phyloP scores from a whole-genome alignment of 2,329 filamentous ascomycete species.

The Fusarium abutilonis region DNA sequence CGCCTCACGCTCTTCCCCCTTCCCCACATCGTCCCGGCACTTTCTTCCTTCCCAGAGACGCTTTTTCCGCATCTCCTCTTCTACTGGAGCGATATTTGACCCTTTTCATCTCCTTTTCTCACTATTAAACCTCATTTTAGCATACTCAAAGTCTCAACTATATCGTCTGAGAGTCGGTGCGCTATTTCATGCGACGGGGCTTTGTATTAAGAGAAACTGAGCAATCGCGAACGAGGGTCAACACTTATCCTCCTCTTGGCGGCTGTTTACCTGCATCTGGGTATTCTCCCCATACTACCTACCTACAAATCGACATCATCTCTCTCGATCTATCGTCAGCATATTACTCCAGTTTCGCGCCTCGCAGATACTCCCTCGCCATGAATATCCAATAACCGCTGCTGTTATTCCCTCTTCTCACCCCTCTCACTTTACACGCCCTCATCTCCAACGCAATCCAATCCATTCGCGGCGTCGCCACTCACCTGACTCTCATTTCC shows the following conservation, averaged over 20 bases:
- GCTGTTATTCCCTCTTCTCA: constrained; percentile 10
- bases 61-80: constrained; percentile 28
- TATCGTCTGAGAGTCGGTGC: constrained; percentile 11
- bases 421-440: constrained; percentile 6
- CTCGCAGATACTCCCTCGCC: constrained; percentile 20
- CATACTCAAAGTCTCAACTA: constrained; percentile 6
- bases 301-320: constrained; percentile 23
- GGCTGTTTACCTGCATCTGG: constrained; percentile 35
- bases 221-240: constrained; percentile 7
- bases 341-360: constrained; percentile 8
- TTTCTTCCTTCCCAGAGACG: constrained; percentile 25
- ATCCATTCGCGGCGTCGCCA: constrained; percentile 29
- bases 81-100: constrained; percentile 23
- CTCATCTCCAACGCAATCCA: constrained; percentile 27
- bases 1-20: constrained; percentile 7
- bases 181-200: constrained; percentile 28
- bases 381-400: constrained; percentile 41
- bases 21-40: constrained; percentile 38
- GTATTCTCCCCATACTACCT: constrained; percentile 3
- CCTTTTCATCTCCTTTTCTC: constrained; percentile 22
- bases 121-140: constrained; percentile 5
- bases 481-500: constrained; percentile 34
- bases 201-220: constrained; percentile 17
- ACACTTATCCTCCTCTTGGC: constrained; percentile 36
- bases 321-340: constrained; percentile 11